Evolutionary conservation across 306 rosid species (phyloP), one percentile per base, ranked within the genome.

Genomic region (Nissolia schottii): DNA sequence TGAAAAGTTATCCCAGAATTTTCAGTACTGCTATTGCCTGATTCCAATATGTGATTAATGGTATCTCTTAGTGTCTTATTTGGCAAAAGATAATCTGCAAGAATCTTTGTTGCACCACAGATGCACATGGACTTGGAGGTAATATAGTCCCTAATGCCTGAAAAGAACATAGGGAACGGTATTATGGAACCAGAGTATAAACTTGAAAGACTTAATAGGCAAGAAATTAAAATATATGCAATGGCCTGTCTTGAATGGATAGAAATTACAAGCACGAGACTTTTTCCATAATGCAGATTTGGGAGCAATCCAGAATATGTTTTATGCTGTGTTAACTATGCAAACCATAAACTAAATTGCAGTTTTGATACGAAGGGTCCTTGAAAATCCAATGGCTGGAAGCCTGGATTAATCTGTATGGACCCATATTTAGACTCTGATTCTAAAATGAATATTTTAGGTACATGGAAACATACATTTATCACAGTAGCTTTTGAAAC

Each of bases 31-130:
- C 92, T 85, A 75, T 92, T 94, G 72, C 97, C 99, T 22, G 93
- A 80, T 85, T 94, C 99, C 79, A 94, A 49, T 60, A 94, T 94
- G 3, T 96, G 89, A 73, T 84, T 94, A 79, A 94, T 91, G 40
- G 96, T 74, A 66, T 91, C 99, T 83, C 99, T 86, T 45, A 92
- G 82, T 6, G 96, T 94, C 84, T 89, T 89, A 80, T 94, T 94
- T 23, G 99, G 99, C 49, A 94, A 86, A 27, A 94, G 96, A 85
- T 94, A 96, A 66, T 94, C 99, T 5, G 97, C 99, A 54, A 91
- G 99, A 43, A 90, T 75, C 71, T 91, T 85, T 72, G 87, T 82
- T 64, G 91, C 96, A 40, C 96, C 92, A 74, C 97, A 95, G 20
- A 94, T 23, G 2, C 97, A 94, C 24, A 81, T 41, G 20, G 97